Evolutionary conservation across 2,329 filamentous ascomycete species (phyloP).

Genomic region (Cryphonectria radicalis): DNA sequence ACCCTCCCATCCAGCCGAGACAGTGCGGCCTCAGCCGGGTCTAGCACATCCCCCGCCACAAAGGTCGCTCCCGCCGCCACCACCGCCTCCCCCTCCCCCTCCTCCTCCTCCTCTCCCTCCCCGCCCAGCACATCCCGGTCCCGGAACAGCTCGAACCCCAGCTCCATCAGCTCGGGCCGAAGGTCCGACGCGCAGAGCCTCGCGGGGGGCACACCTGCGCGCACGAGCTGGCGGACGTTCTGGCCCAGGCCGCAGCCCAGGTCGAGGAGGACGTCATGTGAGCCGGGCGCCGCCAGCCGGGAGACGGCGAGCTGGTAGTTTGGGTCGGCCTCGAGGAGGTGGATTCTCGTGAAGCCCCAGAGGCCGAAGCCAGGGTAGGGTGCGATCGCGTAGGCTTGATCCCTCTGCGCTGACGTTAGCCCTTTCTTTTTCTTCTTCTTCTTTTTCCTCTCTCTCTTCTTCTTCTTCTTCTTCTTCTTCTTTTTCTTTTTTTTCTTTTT

Average conservation of each 20-base stretch:
- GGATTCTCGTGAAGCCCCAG: constrained; percentile 45
- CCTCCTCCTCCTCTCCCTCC: no score
- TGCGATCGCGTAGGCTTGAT: constrained; percentile 43
- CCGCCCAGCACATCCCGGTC: constrained; percentile 33
- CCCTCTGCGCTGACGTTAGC: constrained; percentile 34
- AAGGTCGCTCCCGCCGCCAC: constrained; percentile 17
- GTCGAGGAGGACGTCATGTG: constrained; percentile 41
- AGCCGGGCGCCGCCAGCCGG: constrained; percentile 31
- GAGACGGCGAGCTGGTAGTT: constrained; percentile 37
- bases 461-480: no score
- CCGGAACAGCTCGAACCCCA: constrained; percentile 41
- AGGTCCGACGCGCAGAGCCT: constrained; percentile 46
- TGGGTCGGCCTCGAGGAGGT: constrained; percentile 36
- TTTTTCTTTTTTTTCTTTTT: no score
- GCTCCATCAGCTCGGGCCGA: constrained; percentile 37
- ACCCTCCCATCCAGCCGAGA: constrained; percentile 34
- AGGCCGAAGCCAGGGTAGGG: constrained; percentile 45
- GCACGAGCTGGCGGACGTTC: constrained; percentile 47
- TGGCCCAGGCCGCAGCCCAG: constrained; percentile 51
- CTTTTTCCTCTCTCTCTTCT: not conserved
- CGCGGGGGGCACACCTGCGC: constrained; percentile 42
- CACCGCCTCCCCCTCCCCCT: not conserved
- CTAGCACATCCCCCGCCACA: constrained; percentile 35
- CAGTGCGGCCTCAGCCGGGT: constrained; percentile 28
- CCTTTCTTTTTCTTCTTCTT: not conserved